These are phyloP conservation scores for Neonothopanus nambi DNA, from an alignment of 1,284 basidiomycete genomes.

Conservation along the genomic window DNA sequence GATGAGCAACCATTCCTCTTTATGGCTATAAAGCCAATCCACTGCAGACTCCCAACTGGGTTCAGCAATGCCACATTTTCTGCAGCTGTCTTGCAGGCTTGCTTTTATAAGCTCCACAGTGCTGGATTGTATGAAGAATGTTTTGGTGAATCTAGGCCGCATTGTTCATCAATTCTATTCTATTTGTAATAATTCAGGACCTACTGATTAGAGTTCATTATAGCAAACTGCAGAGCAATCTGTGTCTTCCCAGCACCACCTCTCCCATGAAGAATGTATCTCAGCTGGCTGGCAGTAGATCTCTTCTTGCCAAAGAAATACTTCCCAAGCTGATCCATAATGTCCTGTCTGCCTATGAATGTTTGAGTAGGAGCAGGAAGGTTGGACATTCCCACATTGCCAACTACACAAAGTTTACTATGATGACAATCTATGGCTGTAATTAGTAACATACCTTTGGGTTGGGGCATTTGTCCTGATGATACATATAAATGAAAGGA, in stretches of 20 bases:
- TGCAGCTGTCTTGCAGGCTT: background rate
- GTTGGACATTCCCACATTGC: background rate
- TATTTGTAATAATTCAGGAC: background rate
- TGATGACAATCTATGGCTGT: too few relatives aligned
- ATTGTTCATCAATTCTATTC: background rate
- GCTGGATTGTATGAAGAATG: too few relatives aligned
- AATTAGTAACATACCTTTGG: too few relatives aligned
- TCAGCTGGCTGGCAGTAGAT: background rate
- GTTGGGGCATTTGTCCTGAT: too few relatives aligned
- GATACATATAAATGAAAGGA: too few relatives aligned
- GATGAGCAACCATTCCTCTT: background rate
- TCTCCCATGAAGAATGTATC: too few relatives aligned
- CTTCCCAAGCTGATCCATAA: background rate
- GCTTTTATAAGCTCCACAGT: background rate
- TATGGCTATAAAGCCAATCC: background rate
- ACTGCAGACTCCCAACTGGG: background rate
- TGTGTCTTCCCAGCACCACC: constrained; percentile 2
- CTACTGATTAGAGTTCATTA: background rate
- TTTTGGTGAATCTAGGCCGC: background rate
- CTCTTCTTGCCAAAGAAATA: background rate
- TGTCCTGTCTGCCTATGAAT: background rate
- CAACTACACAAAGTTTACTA: too few relatives aligned
- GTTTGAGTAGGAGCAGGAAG: too few relatives aligned
- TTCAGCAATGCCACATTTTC: background rate
- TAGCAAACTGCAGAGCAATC: background rate